Conservation (phyloP, 345 rosid genomes). For the Carallia brachiata region DNA sequence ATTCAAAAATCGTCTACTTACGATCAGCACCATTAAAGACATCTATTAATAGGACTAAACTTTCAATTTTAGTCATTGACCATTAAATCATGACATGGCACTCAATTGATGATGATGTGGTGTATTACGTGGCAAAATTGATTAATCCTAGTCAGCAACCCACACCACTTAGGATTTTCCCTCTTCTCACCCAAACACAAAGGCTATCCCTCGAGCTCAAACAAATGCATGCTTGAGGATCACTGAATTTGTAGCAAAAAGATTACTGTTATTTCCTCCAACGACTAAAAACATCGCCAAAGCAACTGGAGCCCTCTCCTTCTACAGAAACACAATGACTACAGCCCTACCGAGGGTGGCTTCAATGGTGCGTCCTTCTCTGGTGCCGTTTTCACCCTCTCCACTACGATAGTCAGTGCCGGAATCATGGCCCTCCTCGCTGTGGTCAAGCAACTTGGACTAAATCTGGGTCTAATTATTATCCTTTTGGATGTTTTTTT, state of each 20-base stretch:
- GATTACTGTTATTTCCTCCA: slow-evolving; percentile 35
- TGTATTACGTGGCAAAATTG: no score
- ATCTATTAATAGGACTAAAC: no score
- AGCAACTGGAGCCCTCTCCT: slow-evolving; percentile 42
- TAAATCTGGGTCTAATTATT: slow-evolving; percentile 45
- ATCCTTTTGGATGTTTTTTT: slow-evolving; percentile 43
- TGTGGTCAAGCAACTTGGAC: slow-evolving; percentile 50
- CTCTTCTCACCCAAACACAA: neutral
- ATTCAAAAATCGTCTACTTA: no score
- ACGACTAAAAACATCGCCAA: slow-evolving; percentile 45
- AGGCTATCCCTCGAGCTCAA: no score
- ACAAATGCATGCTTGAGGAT: no score
- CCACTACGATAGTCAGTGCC: slow-evolving; percentile 63
- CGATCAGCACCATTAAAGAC: no score
- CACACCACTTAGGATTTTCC: no score
- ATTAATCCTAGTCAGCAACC: no score
- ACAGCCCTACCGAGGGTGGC: slow-evolving; percentile 23
- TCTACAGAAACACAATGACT: slow-evolving; percentile 26
- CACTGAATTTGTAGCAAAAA: neutral
- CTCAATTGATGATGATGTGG: no score
- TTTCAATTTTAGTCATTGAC: no score
- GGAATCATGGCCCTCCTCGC: slow-evolving; percentile 76
- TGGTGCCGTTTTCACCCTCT: slow-evolving; percentile 62
- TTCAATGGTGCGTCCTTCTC: slow-evolving; percentile 53
- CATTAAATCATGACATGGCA: no score